Conservation (phyloP, 176 grass and related monocot species). For the Bolboschoenus planiculmis region DNA sequence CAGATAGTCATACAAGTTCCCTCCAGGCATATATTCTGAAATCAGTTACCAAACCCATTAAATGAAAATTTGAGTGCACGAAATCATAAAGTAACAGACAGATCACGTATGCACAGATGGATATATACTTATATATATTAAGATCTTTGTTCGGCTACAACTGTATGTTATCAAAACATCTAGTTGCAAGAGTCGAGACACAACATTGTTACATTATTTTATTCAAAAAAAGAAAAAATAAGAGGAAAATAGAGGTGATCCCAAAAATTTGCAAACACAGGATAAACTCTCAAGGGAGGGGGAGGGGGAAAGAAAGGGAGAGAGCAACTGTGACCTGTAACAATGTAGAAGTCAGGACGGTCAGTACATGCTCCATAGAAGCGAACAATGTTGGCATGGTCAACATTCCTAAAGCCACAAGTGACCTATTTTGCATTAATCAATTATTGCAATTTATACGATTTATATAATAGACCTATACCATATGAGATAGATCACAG, state of each 20-base stretch:
- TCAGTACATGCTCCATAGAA: conserved; percentile 79
- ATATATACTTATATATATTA: neutral
- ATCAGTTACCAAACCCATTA: neutral
- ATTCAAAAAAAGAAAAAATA: neutral
- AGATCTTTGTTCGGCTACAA: neutral
- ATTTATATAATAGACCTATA: conserved; percentile 14
- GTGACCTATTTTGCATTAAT: conserved; percentile 28
- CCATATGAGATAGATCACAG: conserved; percentile 17
- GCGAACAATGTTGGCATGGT: conserved; percentile 72
- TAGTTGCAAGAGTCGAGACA: neutral
- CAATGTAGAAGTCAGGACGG: conserved; percentile 61
- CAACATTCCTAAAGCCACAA: conserved; percentile 60
- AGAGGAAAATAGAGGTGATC: neutral
- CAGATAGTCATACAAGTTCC: conserved; percentile 91
- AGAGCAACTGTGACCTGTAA: conserved; percentile 57
- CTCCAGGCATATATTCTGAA: conserved; percentile 81
- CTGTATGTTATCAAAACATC: neutral
- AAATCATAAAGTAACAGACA: neutral
- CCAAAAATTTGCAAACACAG: neutral
- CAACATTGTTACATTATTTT: neutral
- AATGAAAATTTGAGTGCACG: neutral
- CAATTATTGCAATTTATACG: conserved; percentile 24
- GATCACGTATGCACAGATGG: neutral
- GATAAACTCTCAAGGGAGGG: neutral
- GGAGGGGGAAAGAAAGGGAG: neutral